These are phyloP conservation scores for Castanospermum australe DNA, from an alignment of 306 rosid genomes.

Conservation along the genomic window DNA sequence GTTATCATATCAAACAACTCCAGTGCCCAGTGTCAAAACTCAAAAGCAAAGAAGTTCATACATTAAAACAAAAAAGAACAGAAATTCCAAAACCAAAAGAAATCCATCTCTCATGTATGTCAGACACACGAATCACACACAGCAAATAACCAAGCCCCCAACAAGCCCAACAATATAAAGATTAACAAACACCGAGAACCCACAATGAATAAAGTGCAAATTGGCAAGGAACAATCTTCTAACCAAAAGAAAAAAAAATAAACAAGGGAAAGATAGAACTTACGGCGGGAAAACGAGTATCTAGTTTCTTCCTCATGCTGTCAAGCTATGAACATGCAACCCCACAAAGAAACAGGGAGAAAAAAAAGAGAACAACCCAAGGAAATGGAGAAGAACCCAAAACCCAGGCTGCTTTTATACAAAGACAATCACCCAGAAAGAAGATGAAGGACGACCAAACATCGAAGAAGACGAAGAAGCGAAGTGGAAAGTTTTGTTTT, in stretches of 20 bases:
- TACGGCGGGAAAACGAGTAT: slow-evolving; percentile 81
- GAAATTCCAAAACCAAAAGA: slow-evolving; percentile 8
- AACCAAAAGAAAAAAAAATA: neutral
- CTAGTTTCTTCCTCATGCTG: slow-evolving; percentile 70
- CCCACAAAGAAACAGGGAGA: neutral
- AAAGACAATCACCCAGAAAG: neutral
- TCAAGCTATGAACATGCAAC: slow-evolving; percentile 8
- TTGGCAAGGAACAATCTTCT: neutral
- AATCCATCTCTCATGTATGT: neutral
- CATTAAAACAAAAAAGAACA: neutral
- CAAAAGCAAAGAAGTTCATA: neutral
- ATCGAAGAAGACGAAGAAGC: slow-evolving; percentile 29
- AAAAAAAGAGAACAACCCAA: neutral
- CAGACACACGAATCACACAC: neutral
- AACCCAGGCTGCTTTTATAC: slow-evolving; percentile 13
- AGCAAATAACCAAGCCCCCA: slow-evolving; percentile 1
- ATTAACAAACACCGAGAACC: neutral
- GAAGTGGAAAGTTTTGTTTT: neutral
- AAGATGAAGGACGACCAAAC: neutral
- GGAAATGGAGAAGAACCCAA: neutral
- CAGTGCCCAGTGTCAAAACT: neutral
- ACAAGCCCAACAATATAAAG: neutral
- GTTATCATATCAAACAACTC: neutral
- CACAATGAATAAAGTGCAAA: neutral
- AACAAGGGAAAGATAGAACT: slow-evolving; percentile 6